phyloP scores from a whole-genome alignment of 2,329 filamentous ascomycete genomes.

The Stemphylium lycopersici region DNA sequence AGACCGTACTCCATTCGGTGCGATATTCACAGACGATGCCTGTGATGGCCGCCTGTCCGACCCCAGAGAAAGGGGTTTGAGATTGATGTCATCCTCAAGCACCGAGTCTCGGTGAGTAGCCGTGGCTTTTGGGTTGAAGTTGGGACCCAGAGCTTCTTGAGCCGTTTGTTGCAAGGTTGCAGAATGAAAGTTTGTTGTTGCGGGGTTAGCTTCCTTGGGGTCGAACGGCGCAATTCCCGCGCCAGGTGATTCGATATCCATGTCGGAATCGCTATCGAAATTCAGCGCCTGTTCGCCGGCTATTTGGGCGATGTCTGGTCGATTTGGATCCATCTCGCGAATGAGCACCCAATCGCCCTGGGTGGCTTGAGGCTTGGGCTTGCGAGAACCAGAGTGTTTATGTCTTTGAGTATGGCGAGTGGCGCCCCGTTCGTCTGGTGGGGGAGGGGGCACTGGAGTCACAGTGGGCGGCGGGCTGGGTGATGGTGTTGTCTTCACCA shows the following conservation, averaged over 20 bases:
- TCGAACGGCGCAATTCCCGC: slow-evolving; percentile 11
- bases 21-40: slow-evolving; percentile 3
- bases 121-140: slow-evolving; percentile 16
- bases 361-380: slow-evolving; percentile 57
- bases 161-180: slow-evolving; percentile 24
- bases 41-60: slow-evolving; percentile 22
- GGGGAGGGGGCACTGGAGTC: slow-evolving; percentile 29
- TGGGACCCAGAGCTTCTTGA: slow-evolving; percentile 22
- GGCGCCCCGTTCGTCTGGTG: slow-evolving; percentile 39
- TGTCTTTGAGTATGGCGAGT: slow-evolving; percentile 55
- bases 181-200: slow-evolving; percentile 11
- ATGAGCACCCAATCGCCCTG: slow-evolving; percentile 73
- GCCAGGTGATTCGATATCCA: slow-evolving; percentile 30
- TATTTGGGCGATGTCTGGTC: slow-evolving; percentile 66
- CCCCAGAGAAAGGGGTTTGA: slow-evolving; percentile 6
- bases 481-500: slow-evolving; percentile 53
- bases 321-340: slow-evolving; percentile 66
- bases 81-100: slow-evolving; percentile 19
- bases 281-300: slow-evolving; percentile 62
- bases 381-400: slow-evolving; percentile 56
- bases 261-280: slow-evolving; percentile 51
- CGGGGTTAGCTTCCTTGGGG: slow-evolving; percentile 6
- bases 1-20: slow-evolving; percentile 12
- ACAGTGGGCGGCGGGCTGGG: slow-evolving; percentile 57
- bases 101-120: slow-evolving; percentile 26